Percentiles rank a stretch among this genome's conserved stretches.
phyloP scores from a whole-genome alignment of 495 filamentous ascomycete genomes.

The Penicillium simplicissimum region DNA sequence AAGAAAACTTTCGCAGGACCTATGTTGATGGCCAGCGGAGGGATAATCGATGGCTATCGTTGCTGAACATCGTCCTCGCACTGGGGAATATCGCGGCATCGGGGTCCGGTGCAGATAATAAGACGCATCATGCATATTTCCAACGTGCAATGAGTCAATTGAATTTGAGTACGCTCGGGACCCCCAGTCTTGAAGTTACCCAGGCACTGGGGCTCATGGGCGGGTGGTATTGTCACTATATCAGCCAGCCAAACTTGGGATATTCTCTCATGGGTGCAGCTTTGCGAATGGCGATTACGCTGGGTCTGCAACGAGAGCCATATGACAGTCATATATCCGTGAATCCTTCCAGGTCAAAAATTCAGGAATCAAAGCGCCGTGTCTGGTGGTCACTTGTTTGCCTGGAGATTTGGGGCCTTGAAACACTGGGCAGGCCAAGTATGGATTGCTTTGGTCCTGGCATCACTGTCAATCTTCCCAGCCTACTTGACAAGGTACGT shows the following conservation, averaged over 20 bases:
- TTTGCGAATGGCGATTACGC: conserved; percentile 39
- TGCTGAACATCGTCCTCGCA: conserved; percentile 74
- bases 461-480: conserved; percentile 65
- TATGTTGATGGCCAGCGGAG: conserved; percentile 54
- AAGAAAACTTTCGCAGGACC: conserved; percentile 60
- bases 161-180: conserved; percentile 63
- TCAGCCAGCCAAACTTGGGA: conserved; percentile 76
- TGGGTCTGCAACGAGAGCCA: conserved; percentile 22
- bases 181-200: conserved; percentile 62
- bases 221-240: conserved; percentile 79
- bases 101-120: conserved; percentile 66
- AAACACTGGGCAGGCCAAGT: conserved; percentile 69
- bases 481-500: conserved; percentile 41
- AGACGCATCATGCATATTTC: conserved; percentile 69
- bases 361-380: conserved; percentile 57
- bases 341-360: conserved; percentile 34
- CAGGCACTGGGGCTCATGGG: conserved; percentile 71
- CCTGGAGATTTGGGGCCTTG: conserved; percentile 73
- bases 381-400: conserved; percentile 75
- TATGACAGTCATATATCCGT: conserved; percentile 12
- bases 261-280: conserved; percentile 44
- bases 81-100: conserved; percentile 69
- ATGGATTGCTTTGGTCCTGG: conserved; percentile 67
- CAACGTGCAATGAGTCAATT: conserved; percentile 63
- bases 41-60: conserved; percentile 64